These are phyloP conservation scores for Aspergillus neoniger DNA, from an alignment of 2,329 filamentous ascomycete genomes.

Conservation along the genomic window DNA sequence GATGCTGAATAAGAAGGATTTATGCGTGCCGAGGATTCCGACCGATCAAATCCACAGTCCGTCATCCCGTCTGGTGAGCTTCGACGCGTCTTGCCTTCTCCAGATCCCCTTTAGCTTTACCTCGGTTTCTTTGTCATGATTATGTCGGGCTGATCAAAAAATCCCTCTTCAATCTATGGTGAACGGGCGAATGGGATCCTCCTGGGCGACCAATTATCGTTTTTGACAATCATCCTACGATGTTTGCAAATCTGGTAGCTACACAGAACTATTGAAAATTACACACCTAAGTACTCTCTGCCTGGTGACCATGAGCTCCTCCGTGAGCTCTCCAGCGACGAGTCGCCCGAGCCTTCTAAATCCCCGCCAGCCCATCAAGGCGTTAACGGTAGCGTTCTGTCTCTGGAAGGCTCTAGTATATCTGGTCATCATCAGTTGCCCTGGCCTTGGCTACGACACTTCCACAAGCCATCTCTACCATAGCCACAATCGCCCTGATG, in stretches of 20 bases:
- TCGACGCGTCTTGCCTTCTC: conserved; percentile 1
- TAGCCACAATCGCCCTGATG: conserved; percentile 12
- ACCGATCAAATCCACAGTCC: conserved; percentile 6
- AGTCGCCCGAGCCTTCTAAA: conserved; percentile 24
- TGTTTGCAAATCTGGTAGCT: background rate
- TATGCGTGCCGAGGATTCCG: conserved; percentile 16
- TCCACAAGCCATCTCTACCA: conserved; percentile 55
- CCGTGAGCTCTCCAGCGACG: conserved; percentile 4
- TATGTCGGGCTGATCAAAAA: background rate
- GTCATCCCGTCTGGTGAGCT: background rate
- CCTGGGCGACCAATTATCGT: background rate
- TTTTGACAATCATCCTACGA: background rate
- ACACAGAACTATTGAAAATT: background rate
- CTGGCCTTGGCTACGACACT: conserved; percentile 64
- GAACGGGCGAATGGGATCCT: background rate
- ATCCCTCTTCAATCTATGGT: background rate
- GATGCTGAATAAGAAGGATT: conserved; percentile 11
- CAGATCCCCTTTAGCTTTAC: background rate
- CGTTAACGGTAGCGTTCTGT: conserved; percentile 47
- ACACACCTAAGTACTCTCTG: background rate
- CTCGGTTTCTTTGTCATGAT: conserved; percentile 6
- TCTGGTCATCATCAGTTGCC: conserved; percentile 51
- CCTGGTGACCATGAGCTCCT: background rate
- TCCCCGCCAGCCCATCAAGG: conserved; percentile 33
- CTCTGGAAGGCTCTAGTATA: conserved; percentile 60